Conservation (phyloP, 495 filamentous ascomycete species). For the Penicillium dipodomyicola region DNA sequence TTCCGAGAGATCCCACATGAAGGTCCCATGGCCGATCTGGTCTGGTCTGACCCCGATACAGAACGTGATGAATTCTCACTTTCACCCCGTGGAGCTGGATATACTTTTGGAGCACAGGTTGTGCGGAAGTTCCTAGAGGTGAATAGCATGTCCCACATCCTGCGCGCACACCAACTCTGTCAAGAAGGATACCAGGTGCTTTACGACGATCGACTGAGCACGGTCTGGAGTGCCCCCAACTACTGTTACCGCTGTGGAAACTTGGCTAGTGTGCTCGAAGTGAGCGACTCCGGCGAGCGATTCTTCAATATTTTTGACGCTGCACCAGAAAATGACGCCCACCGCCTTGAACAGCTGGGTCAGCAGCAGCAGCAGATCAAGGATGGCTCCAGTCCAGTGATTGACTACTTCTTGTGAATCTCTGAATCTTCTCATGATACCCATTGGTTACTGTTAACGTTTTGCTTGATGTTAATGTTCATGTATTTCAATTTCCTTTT, state of each 20-base stretch:
- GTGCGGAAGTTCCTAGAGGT: constrained; percentile 97
- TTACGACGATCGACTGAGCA: constrained; percentile 90
- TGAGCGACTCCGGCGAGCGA: constrained; percentile 84
- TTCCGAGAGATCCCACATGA: constrained; percentile 98
- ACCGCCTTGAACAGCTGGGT: constrained; percentile 68
- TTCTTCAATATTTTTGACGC: constrained; percentile 98
- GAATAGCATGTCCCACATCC: constrained; percentile 93
- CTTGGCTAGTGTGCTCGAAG: constrained; percentile 93
- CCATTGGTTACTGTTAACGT: constrained; percentile 31
- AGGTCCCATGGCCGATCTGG: constrained; percentile 97
- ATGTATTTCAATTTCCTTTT: constrained; percentile 17
- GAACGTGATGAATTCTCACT: constrained; percentile 96
- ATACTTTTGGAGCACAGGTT: constrained; percentile 95
- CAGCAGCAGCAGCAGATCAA: constrained; percentile 47
- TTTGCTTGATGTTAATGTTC: constrained; percentile 10
- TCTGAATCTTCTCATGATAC: constrained; percentile 58
- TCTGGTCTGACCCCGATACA: constrained; percentile 95
- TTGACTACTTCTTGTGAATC: constrained; percentile 65
- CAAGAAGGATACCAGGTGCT: constrained; percentile 96
- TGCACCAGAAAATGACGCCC: constrained; percentile 89
- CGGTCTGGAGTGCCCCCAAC: constrained; percentile 96
- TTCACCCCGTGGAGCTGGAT: constrained; percentile 89
- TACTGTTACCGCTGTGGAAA: constrained; percentile 98
- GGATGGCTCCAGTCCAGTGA: constrained; percentile 59
- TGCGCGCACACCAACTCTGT: constrained; percentile 94